phyloP scores from a whole-genome alignment of 2,329 filamentous ascomycete species.

The Paramyrothecium sp. region DNA sequence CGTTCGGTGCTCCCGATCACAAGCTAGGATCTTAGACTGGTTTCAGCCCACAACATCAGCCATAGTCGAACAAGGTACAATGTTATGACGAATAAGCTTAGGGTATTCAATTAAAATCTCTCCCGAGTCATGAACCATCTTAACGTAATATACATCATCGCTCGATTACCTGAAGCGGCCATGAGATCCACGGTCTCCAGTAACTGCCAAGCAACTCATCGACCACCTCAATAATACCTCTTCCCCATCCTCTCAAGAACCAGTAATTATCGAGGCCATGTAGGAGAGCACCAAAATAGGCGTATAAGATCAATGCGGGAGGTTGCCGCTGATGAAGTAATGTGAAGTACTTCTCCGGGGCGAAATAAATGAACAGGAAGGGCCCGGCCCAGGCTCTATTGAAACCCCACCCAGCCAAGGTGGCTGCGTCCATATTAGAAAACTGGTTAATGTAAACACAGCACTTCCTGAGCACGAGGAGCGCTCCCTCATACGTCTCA shows the following conservation, averaged over 20 bases:
- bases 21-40: too few relatives aligned
- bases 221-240: constrained; percentile 13
- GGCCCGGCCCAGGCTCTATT: constrained; percentile 14
- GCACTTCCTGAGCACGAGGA: constrained; percentile 10
- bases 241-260: constrained; percentile 15
- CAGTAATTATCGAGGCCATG: constrained; percentile 8
- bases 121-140: too few relatives aligned
- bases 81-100: too few relatives aligned
- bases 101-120: too few relatives aligned
- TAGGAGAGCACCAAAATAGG: constrained; percentile 13
- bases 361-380: constrained; percentile 12
- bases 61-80: too few relatives aligned
- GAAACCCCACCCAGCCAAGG: constrained; percentile 8
- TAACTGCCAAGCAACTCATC: constrained; percentile 15
- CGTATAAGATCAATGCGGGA: constrained; percentile 13
- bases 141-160: background rate
- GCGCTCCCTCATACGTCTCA: constrained; percentile 9
- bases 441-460: constrained; percentile 13
- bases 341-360: constrained; percentile 13
- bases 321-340: constrained; percentile 18
- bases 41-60: too few relatives aligned
- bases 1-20: too few relatives aligned
- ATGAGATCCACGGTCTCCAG: constrained; percentile 12
- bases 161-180: constrained; percentile 4
- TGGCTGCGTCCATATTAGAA: constrained; percentile 2